Conservation (phyloP, 495 filamentous ascomycete genomes). For the Endocarpon pusillum region DNA sequence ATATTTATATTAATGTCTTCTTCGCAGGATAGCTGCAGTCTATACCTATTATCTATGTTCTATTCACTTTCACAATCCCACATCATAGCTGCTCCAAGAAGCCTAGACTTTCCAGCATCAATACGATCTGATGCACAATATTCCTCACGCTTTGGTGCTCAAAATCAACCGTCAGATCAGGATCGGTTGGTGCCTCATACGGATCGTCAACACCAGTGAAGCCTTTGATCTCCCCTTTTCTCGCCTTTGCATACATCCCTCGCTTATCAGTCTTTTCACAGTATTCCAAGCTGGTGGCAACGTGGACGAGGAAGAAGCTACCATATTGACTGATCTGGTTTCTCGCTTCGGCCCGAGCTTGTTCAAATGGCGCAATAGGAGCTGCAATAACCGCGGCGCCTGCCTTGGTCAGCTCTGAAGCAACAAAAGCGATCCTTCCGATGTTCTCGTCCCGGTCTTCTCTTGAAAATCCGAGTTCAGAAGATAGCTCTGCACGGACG, state of each 20-base stretch:
- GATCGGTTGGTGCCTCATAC: slow-evolving; percentile 72
- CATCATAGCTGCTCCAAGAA: slow-evolving; percentile 28
- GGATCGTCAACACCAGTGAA: slow-evolving; percentile 98
- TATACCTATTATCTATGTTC: no score
- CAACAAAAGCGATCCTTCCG: slow-evolving; percentile 90
- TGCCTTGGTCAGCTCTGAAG: slow-evolving; percentile 79
- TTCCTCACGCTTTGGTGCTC: slow-evolving; percentile 77
- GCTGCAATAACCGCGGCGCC: slow-evolving; percentile 92
- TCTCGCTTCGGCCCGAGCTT: slow-evolving; percentile 52
- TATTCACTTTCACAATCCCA: no score
- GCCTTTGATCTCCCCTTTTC: slow-evolving; percentile 85
- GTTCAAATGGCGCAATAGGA: slow-evolving; percentile 89
- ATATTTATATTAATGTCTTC: no score
- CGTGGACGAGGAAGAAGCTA: slow-evolving; percentile 86
- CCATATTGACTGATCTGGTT: slow-evolving; percentile 78
- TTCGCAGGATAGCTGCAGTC: no score
- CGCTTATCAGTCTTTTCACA: slow-evolving; percentile 90
- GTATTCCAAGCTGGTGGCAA: slow-evolving; percentile 79
- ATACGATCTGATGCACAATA: slow-evolving; percentile 90
- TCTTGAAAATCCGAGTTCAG: slow-evolving; percentile 86
- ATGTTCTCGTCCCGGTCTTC: slow-evolving; percentile 93
- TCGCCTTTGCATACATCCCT: slow-evolving; percentile 73
- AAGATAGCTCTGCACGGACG: slow-evolving; percentile 79
- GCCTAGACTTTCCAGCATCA: slow-evolving; percentile 82
- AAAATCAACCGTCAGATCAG: slow-evolving; percentile 68